Base-by-base conservation (phyloP, 306 rosid genomes). In the Castanea sativa region DNA sequence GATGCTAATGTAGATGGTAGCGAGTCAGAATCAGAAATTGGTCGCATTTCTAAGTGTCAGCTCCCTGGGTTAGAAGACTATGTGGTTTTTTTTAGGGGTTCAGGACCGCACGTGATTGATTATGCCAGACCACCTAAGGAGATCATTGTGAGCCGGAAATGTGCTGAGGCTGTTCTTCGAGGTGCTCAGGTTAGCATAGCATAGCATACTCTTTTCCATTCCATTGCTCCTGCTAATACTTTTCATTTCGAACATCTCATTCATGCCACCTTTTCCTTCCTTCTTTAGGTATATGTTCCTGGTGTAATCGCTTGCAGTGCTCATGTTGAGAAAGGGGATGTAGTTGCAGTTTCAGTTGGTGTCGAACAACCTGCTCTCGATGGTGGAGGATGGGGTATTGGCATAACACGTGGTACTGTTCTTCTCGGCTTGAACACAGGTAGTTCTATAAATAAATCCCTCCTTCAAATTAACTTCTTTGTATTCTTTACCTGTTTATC, bases 101-200 rank as follows among this genome's bases (percentile, higher is more conserved):
- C 99, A 3, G 99, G 96, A 53, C 98, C 98, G 3, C 95, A 88
- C 72, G 18, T 73, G 27, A 83, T 95, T 79, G 88, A 88, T 81
- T 95, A 95, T 57, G 84, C 86, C 52, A 83, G 71, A 78, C 86
- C 90, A 80, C 92, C 94, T 4, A 95, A 95, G 79, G 99, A 92
- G 87, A 84, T 95, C 21, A 87, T 91, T 76, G 98, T 95, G 73
- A 95, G 97, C 72, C 85, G 99, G 78, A 95, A 95, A 75, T 95
- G 99, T 77, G 98, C 97, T 14, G 98, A 95, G 88, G 99, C 98
- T 0, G 99, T 95, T 89, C 98, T 95, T 71, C 93, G 96, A 1
- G 99, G 97, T 25, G 97, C 99, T 81, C 98, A 95, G 99, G 99
- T 95, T 69, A 61, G 75, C 57, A 12, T 30, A 14, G 45, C 29